Conservation (phyloP, 2,329 filamentous ascomycete genomes). For the Aspergillus tubingensis region DNA sequence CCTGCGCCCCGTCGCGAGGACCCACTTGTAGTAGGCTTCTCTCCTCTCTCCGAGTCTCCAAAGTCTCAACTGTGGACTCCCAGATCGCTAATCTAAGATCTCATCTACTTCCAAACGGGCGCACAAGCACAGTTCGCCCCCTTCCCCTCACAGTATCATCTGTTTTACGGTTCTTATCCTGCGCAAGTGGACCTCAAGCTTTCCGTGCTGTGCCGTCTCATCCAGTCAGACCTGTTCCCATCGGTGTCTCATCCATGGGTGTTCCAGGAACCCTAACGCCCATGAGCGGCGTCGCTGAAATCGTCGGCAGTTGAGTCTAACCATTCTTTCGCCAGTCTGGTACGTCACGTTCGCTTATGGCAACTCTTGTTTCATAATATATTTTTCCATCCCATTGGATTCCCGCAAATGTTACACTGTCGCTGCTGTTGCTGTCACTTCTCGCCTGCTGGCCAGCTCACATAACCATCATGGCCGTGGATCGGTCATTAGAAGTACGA, state of each 20-base stretch:
- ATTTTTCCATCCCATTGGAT: not conserved
- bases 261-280: not conserved
- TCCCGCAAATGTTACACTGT: too few relatives aligned
- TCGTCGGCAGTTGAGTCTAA: not conserved
- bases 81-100: too few relatives aligned
- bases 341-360: slow-evolving; percentile 3
- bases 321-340: not conserved
- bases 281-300: not conserved
- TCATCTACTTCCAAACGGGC: too few relatives aligned
- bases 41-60: too few relatives aligned
- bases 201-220: not conserved
- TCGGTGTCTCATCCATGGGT: not conserved
- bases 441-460: not conserved
- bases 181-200: not conserved
- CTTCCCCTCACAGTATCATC: not conserved
- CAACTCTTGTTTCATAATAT: not conserved
- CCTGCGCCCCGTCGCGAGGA: too few relatives aligned
- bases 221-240: not conserved
- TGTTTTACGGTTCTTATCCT: not conserved
- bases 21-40: too few relatives aligned
- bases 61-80: too few relatives aligned
- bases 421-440: not conserved
- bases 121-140: too few relatives aligned
- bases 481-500: slow-evolving; percentile 15
- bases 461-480: slow-evolving; percentile 12